Percentiles rank a stretch among this genome's conserved stretches.
These are phyloP conservation scores for Lepidopterella palustris DNA, from an alignment of 495 filamentous ascomycete genomes.

Conservation along the genomic window DNA sequence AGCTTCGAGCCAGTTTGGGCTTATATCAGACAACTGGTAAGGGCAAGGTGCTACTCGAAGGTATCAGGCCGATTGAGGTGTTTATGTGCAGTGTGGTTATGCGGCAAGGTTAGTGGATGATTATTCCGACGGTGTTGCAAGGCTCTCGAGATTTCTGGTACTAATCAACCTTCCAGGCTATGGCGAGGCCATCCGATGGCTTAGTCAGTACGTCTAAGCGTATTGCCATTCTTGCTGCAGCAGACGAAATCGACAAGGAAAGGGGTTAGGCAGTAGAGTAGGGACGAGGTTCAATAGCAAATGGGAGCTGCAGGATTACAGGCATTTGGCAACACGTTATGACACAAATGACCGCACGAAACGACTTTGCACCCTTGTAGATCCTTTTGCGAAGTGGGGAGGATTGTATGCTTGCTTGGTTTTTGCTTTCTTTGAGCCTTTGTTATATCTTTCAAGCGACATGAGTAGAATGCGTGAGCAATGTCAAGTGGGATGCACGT, in stretches of 20 bases:
- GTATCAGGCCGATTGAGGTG: slow-evolving; percentile 91
- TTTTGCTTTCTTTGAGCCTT: not conserved
- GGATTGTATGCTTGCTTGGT: not conserved
- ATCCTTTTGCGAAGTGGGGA: not conserved
- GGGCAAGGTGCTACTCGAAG: slow-evolving; percentile 92
- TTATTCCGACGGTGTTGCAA: no score
- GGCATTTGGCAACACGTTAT: slow-evolving; percentile 2
- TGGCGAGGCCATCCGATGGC: slow-evolving; percentile 72
- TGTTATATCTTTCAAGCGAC: not conserved
- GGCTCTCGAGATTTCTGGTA: no score
- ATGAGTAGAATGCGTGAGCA: not conserved
- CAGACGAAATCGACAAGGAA: no score
- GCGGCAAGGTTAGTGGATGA: slow-evolving; percentile 67
- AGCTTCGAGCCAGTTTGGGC: slow-evolving; percentile 81
- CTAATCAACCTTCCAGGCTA: slow-evolving; percentile 49
- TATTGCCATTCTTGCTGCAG: not conserved
- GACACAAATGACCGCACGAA: not conserved
- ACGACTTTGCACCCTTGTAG: slow-evolving; percentile 3
- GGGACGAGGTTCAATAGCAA: not conserved
- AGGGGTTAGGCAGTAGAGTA: no score
- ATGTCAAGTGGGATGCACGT: no score
- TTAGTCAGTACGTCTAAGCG: slow-evolving; percentile 67
- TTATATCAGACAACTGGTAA: slow-evolving; percentile 97
- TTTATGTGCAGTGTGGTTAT: slow-evolving; percentile 99
- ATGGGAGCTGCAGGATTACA: not conserved